Conservation (phyloP, 441 rosid species). For the Breynia disticha region DNA sequence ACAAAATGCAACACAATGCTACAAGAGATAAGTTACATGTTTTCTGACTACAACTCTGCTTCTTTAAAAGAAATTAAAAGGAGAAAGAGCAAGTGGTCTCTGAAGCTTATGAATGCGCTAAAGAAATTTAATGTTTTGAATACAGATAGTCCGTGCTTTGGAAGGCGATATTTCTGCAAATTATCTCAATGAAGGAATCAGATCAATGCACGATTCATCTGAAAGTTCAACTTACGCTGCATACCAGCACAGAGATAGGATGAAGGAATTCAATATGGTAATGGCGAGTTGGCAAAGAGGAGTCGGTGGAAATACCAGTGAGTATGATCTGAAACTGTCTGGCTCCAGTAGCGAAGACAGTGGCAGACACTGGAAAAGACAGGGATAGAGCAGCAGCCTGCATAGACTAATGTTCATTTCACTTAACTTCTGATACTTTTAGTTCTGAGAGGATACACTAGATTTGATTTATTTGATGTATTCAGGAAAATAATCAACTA, state of each 20-base stretch:
- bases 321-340: constrained; percentile 45
- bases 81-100: too few species aligned
- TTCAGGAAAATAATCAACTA: too few species aligned
- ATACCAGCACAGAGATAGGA: constrained; percentile 49
- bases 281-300: constrained; percentile 38
- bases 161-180: constrained; percentile 57
- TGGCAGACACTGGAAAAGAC: background rate
- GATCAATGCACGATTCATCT: constrained; percentile 45
- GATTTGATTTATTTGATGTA: too few species aligned
- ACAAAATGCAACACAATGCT: background rate
- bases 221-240: constrained; percentile 52
- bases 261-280: constrained; percentile 52
- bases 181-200: constrained; percentile 53
- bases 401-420: too few species aligned
- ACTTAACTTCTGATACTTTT: too few species aligned
- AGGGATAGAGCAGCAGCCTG: too few species aligned
- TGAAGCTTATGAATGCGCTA: too few species aligned
- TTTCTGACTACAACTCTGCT: too few species aligned
- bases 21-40: too few species aligned
- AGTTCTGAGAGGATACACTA: too few species aligned
- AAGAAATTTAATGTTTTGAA: background rate
- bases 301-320: constrained; percentile 55
- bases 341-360: constrained; percentile 54
- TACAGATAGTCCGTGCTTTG: constrained; percentile 66
- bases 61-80: too few species aligned